Evolutionary conservation across 768 basidiomycete species (phyloP), one percentile per base, ranked within the genome.

Genomic region (Tubosaeta brunneosetosa): DNA sequence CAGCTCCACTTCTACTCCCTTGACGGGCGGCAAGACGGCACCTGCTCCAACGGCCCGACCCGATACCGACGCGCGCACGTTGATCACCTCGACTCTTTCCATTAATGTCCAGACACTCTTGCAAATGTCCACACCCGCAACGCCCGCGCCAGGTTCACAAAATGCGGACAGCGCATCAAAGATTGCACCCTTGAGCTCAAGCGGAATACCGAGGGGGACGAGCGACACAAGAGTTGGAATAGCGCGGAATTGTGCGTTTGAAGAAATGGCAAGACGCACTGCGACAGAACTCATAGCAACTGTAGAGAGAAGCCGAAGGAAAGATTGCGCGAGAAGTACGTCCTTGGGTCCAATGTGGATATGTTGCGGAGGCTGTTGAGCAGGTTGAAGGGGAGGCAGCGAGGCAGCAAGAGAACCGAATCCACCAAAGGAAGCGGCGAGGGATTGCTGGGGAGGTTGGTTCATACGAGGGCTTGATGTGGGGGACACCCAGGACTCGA

Each of bases 111-210:
- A 94, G 0, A 93, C 83, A 4, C 82, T 80, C 64, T 83, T 83
- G 67, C 90, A 91, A 36, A 93, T 81, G 61, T 94, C 90, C 12
- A 86, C 81, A 6, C 88, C 91, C 0, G 79, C 72, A 11, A 68
- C 61, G 2, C 89, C 87, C 0, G 86, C 90, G 9, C 89, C 91
- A 7, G 91, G 86, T 49, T 82, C 78, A 55, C 90, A 89, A 71
- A 95, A 94, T 2, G 91, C 83, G 6, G 88, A 80, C 8, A 94
- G 73, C 0, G 90, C 82, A 38, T 89, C 83, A 56, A 94, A 89
- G 4, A 94, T 72, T 0, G 88, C 83, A 6, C 91, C 93, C 59
- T 95, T 95, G 46, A 95, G 76, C 61, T 94, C 91, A n/a, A 94
- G 75, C 1, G 92, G 90, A n/a, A 94, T 78, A 11, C 85, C 78